Evolutionary conservation across 1,284 basidiomycete genomes (phyloP).

Genomic region (Entoloma clypeatum): DNA sequence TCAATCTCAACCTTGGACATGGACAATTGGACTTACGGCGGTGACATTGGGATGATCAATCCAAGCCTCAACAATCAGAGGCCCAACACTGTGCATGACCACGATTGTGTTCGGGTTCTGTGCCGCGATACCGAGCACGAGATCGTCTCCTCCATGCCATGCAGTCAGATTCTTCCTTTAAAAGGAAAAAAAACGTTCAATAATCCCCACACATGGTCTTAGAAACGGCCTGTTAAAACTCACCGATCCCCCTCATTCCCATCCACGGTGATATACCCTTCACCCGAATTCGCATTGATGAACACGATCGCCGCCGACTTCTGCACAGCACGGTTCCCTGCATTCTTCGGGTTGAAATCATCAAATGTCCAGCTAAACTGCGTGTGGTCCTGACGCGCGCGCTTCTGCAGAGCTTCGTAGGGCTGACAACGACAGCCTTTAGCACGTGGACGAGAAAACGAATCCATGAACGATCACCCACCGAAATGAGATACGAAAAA

Average conservation of each 20-base stretch:
- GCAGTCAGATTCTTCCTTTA: constrained; percentile 64
- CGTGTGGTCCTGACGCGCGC: too few species aligned
- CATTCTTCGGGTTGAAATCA: constrained; percentile 48
- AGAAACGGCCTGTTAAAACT: neutral
- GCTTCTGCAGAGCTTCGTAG: too few species aligned
- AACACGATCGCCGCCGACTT: constrained; percentile 56
- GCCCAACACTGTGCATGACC: constrained; percentile 71
- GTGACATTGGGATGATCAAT: constrained; percentile 57
- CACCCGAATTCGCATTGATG: constrained; percentile 50
- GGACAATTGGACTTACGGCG: too few species aligned
- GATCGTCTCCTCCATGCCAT: constrained; percentile 65
- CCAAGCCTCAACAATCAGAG: constrained; percentile 65
- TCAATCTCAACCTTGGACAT: neutral
- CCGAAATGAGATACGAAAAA: constrained; percentile 49
- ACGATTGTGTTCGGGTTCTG: constrained; percentile 69
- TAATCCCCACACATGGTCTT: neutral
- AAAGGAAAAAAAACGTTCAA: too few species aligned
- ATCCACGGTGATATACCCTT: constrained; percentile 59
- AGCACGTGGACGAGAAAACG: constrained; percentile 8
- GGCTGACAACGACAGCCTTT: too few species aligned
- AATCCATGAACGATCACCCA: constrained; percentile 22
- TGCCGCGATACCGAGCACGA: constrained; percentile 49
- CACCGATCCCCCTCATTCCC: too few species aligned
- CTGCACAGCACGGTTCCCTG: constrained; percentile 37
- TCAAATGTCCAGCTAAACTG: too few species aligned